phyloP scores from a whole-genome alignment of 495 filamentous ascomycete species.

The Astrothelium subdiscretum region DNA sequence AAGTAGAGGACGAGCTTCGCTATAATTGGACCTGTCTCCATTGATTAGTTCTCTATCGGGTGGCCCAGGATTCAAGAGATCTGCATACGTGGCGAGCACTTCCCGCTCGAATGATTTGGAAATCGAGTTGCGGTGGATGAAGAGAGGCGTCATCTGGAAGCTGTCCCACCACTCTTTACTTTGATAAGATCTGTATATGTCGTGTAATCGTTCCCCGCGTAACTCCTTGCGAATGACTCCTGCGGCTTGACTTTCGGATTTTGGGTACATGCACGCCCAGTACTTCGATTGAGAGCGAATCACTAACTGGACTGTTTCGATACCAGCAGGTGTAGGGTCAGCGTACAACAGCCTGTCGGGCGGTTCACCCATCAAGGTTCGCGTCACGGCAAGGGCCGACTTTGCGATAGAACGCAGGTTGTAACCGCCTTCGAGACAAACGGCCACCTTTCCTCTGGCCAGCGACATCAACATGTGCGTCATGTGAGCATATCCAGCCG shows the following conservation, averaged over 20 bases:
- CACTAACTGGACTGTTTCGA: constrained; percentile 41
- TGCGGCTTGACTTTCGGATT: constrained; percentile 25
- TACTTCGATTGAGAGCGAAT: constrained; percentile 43
- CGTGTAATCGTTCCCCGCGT: constrained; percentile 45
- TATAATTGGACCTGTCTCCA: constrained; percentile 39
- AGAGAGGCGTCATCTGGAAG: constrained; percentile 62
- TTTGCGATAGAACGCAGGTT: constrained; percentile 85
- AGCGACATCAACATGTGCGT: constrained; percentile 97
- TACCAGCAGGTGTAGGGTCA: constrained; percentile 33
- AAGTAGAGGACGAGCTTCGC: constrained; percentile 44
- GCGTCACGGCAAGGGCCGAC: constrained; percentile 82
- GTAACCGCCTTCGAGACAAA: constrained; percentile 91
- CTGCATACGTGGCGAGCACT: constrained; percentile 66
- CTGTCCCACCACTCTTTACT: constrained; percentile 53
- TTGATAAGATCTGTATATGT: constrained; percentile 67
- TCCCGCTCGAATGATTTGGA: constrained; percentile 78
- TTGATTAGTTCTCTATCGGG: constrained; percentile 1
- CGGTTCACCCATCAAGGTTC: constrained; percentile 88
- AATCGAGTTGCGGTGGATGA: constrained; percentile 57
- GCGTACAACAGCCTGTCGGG: constrained; percentile 56
- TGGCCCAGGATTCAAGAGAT: not conserved
- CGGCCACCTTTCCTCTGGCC: constrained; percentile 80
- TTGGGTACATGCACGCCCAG: constrained; percentile 50
- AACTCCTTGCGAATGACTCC: constrained; percentile 13
- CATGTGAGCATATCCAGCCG: constrained; percentile 92